These are phyloP conservation scores for Epichloe elymi DNA, from an alignment of 2,329 filamentous ascomycete genomes.

Conservation along the genomic window DNA sequence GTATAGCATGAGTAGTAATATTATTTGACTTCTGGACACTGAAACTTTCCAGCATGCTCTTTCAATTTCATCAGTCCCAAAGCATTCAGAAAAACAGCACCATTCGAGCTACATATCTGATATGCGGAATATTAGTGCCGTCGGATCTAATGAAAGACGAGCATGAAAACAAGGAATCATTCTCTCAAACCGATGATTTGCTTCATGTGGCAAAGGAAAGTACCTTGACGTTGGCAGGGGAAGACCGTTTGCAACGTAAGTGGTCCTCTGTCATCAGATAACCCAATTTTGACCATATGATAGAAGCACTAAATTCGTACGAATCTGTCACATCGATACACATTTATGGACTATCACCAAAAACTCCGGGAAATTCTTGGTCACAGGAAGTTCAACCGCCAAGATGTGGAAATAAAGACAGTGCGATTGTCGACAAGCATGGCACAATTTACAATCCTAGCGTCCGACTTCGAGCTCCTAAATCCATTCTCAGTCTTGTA, in stretches of 20 bases:
- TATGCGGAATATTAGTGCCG: slow-evolving; percentile 47
- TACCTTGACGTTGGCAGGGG: slow-evolving; percentile 53
- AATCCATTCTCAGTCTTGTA: background rate
- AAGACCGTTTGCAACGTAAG: slow-evolving; percentile 59
- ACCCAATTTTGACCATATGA: slow-evolving; percentile 5
- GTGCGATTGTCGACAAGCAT: background rate
- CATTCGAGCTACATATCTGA: slow-evolving; percentile 84
- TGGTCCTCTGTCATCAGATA: background rate
- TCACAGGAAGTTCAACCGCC: background rate
- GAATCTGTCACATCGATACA: slow-evolving; percentile 67
- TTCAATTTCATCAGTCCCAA: slow-evolving; percentile 73
- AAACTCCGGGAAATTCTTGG: background rate
- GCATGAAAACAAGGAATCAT: slow-evolving; percentile 55
- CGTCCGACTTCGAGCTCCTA: slow-evolving; percentile 3
- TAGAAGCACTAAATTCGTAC: slow-evolving; percentile 56
- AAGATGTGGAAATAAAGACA: background rate
- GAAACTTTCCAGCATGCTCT: slow-evolving; percentile 56
- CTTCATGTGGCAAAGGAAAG: background rate
- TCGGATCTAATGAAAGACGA: slow-evolving; percentile 22
- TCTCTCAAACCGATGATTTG: background rate
- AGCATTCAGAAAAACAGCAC: slow-evolving; percentile 65
- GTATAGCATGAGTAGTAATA: background rate
- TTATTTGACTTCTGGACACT: background rate
- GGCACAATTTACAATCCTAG: slow-evolving; percentile 3
- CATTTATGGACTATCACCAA: slow-evolving; percentile 57